These are phyloP conservation scores for Jamesozyma spencerorum DNA, from an alignment of 805 yeast species.

Conservation along the genomic window DNA sequence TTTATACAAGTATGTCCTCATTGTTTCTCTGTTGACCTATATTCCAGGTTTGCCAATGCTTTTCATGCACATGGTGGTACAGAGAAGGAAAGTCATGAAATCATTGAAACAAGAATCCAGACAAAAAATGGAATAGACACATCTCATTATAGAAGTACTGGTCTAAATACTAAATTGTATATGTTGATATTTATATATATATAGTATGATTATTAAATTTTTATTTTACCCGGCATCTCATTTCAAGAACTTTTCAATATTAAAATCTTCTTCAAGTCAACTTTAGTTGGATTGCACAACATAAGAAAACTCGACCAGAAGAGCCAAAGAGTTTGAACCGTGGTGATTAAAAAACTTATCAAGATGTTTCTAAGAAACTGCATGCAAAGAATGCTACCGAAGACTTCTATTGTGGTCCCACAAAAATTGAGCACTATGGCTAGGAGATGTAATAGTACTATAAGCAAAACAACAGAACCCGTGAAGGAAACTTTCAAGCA, in stretches of 20 bases:
- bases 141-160: neutral
- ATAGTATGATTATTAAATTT: no score
- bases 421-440: neutral
- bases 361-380: neutral
- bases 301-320: no score
- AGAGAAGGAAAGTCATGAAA: slow-evolving; percentile 70
- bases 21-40: slow-evolving; percentile 53
- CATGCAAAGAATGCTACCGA: neutral
- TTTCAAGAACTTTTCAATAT: neutral
- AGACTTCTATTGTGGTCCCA: neutral
- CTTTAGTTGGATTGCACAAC: no score
- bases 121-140: slow-evolving; percentile 1
- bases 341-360: no score
- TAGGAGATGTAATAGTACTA: slow-evolving; percentile 1
- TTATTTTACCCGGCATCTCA: neutral
- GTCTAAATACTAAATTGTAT: no score
- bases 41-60: slow-evolving; percentile 81
- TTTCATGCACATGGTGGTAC: slow-evolving; percentile 80
- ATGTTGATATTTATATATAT: no score
- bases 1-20: slow-evolving; percentile 46
- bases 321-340: no score
- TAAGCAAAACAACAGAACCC: neutral
- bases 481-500: neutral
- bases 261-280: no score
- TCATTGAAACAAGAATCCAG: slow-evolving; percentile 16